Percentiles rank a stretch among this genome's conserved stretches.
phyloP scores from a whole-genome alignment of 345 rosid genomes.

The Excoecaria cochinchinensis region DNA sequence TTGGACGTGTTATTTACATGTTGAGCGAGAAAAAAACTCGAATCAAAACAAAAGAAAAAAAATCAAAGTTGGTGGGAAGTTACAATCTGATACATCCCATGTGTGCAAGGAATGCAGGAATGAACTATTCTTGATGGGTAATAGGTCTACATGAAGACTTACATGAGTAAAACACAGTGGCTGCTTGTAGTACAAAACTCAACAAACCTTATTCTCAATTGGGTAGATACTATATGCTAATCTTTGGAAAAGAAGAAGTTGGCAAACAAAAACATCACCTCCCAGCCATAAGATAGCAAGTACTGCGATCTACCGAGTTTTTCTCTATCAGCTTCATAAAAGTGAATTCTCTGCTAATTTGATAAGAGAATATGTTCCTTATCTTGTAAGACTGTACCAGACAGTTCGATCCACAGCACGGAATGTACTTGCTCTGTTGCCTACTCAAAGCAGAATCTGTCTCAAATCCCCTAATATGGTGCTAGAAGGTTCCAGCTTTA shows the following conservation, averaged over 20 bases:
- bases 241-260: constrained; percentile 4
- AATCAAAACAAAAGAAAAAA: not conserved
- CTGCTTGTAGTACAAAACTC: constrained; percentile 16
- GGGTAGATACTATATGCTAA: constrained; percentile 13
- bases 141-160: not conserved
- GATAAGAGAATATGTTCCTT: not conserved
- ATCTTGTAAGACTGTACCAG: constrained; percentile 2
- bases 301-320: constrained; percentile 19
- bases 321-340: constrained; percentile 4
- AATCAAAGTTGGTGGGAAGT: not conserved
- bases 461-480: constrained; percentile 10
- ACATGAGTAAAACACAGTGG: constrained; percentile 12
- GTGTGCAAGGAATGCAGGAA: not conserved
- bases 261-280: constrained; percentile 9
- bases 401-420: not conserved
- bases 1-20: not conserved
- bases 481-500: constrained; percentile 36
- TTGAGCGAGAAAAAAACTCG: not conserved
- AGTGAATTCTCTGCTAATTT: constrained; percentile 12
- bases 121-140: not conserved
- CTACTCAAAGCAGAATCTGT: constrained; percentile 7
- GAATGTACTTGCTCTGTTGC: constrained; percentile 20
- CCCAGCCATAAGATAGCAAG: constrained; percentile 19
- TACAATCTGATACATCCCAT: not conserved
- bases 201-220: constrained; percentile 10